Evolutionary conservation across 2,329 filamentous ascomycete species (phyloP), one percentile per base, ranked within the genome.

Genomic region (Pseudogymnoascus sp.): DNA sequence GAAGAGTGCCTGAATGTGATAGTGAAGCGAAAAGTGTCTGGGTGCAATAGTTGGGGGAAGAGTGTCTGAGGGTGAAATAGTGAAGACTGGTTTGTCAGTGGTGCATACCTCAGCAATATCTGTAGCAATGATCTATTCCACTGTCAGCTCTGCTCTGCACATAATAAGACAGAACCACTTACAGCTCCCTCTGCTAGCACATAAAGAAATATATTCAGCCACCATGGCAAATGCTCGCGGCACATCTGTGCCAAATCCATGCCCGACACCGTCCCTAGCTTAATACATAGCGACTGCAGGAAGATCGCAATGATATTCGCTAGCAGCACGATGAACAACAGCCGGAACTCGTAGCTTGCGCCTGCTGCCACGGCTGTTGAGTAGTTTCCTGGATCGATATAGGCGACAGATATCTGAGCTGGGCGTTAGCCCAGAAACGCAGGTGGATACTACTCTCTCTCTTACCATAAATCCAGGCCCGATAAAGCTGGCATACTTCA

Each of bases 221-320:
- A 82, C 22, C 67, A 71, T 3, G 80, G 79, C 22, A 80, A 74
- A 69, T 81, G 76, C 60, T 74, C 76, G 60, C 79, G 75, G 67
- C 79, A 82, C 64, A 80, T 80, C 68, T 82, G 77, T 1, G 80
- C 80, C 38, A 81, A 69, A 61, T 80, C 78, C 59, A 80, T 67
- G n/a, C 79, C 79, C 2, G 79, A 81, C 60, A 82, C 79, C 19
- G 76, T 79, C 11, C 79, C 78, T 22, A 80, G 69, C 62, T 79
- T 80, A 66, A 80, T 76, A 55, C 81, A 83, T 12, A 84, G 74
- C 9, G 79, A 79, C 67, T 84, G 82, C 49, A 84, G 70, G 69
- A 83, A 83, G 60, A 84, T 83, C 61, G 82, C 82, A 70, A 84
- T 82, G 63, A 84, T 72, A 69, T 84, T 84, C 36, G 81, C 82